phyloP scores from a whole-genome alignment of 2,329 filamentous ascomycete species.

The Colletotrichum lini region DNA sequence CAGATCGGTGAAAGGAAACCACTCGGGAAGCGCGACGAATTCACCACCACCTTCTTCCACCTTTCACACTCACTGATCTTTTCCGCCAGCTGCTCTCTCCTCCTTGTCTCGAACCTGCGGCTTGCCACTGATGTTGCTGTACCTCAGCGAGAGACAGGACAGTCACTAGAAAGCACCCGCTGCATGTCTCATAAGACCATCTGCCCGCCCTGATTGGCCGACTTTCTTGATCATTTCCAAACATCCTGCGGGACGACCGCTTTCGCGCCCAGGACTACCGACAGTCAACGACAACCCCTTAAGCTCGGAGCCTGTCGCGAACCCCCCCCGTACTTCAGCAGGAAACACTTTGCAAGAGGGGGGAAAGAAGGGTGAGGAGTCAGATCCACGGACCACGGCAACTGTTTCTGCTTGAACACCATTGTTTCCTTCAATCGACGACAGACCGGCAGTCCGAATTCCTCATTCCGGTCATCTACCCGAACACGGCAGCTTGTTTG shows the following conservation, averaged over 20 bases:
- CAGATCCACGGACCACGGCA: slow-evolving; percentile 4
- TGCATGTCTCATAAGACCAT: slow-evolving; percentile 33
- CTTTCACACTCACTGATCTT: slow-evolving; percentile 15
- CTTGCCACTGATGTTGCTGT: slow-evolving; percentile 18
- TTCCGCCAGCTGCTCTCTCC: neutral
- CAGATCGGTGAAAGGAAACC: slow-evolving; percentile 30
- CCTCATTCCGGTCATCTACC: slow-evolving; percentile 29
- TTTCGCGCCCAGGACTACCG: slow-evolving; percentile 14
- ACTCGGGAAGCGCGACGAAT: slow-evolving; percentile 3
- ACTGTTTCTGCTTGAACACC: slow-evolving; percentile 13
- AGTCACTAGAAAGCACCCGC: slow-evolving; percentile 21
- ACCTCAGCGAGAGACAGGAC: slow-evolving; percentile 41
- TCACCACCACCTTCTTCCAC: slow-evolving; percentile 9
- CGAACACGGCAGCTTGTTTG: slow-evolving; percentile 33
- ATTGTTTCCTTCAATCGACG: slow-evolving; percentile 14
- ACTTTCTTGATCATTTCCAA: slow-evolving; percentile 24
- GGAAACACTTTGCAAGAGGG: slow-evolving; percentile 21
- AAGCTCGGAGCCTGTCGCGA: slow-evolving; percentile 32
- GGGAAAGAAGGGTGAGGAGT: slow-evolving; percentile 32
- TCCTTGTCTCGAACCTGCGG: slow-evolving; percentile 2
- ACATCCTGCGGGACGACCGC: slow-evolving; percentile 26
- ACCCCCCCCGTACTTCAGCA: slow-evolving; percentile 13
- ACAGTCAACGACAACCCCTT: slow-evolving; percentile 36
- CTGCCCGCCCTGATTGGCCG: slow-evolving; percentile 28
- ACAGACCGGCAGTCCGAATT: slow-evolving; percentile 16